Conservation (phyloP, 2,329 filamentous ascomycete genomes). For the Aspergillus sp. region DNA sequence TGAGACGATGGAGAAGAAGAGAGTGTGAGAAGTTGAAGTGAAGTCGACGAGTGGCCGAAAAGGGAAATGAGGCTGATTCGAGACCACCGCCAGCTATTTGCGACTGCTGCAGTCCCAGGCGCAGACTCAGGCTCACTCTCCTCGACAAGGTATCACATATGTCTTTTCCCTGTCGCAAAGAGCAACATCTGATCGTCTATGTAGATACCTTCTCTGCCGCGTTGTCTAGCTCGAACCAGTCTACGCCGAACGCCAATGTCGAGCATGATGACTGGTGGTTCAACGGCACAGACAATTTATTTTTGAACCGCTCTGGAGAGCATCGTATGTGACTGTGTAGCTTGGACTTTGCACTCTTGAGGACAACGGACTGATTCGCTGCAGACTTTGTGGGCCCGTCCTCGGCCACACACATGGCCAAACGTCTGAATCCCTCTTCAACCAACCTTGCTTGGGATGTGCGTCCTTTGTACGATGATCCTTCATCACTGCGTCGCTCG, state of each 20-base stretch:
- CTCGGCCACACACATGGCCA: slow-evolving; percentile 28
- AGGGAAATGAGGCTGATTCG: slow-evolving; percentile 3
- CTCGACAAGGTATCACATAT: slow-evolving; percentile 5
- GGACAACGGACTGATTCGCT: neutral
- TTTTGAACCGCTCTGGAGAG: slow-evolving; percentile 29
- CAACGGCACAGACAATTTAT: slow-evolving; percentile 28
- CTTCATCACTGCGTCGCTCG: slow-evolving; percentile 21
- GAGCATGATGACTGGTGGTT: slow-evolving; percentile 35
- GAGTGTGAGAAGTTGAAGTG: neutral
- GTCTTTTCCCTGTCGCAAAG: neutral
- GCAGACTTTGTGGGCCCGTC: slow-evolving; percentile 28
- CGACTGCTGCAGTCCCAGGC: slow-evolving; percentile 28
- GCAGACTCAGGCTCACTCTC: slow-evolving; percentile 15
- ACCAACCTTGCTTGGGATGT: slow-evolving; percentile 30
- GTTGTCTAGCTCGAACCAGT: slow-evolving; percentile 8
- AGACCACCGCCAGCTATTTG: slow-evolving; percentile 16
- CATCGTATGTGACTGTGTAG: slow-evolving; percentile 17
- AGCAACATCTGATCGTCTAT: too few species aligned
- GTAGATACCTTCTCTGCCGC: slow-evolving; percentile 5
- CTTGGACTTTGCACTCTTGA: too few species aligned
- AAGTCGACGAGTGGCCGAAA: neutral
- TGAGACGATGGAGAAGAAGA: slow-evolving; percentile 1
- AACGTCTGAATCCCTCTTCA: slow-evolving; percentile 26
- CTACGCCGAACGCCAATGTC: slow-evolving; percentile 12
- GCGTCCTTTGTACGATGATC: slow-evolving; percentile 28